Evolutionary conservation across 2,329 filamentous ascomycete genomes (phyloP), one percentile per base, ranked within the genome.

Genomic region (Curvularia eragrostidis): DNA sequence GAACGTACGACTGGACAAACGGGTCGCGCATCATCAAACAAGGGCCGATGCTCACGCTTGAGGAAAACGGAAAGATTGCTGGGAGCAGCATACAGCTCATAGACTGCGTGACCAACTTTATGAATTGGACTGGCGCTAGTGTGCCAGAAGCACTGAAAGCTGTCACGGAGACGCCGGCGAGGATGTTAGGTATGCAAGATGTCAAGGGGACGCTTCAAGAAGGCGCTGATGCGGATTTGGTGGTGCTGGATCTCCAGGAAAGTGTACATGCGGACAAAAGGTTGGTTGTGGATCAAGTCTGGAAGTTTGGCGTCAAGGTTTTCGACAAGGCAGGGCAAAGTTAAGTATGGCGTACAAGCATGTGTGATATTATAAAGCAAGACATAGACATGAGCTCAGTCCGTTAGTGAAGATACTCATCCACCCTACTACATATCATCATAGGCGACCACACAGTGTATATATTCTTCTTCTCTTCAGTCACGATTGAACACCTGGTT

Each of bases 1-100:
- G 93, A 3, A 83, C 86, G 2, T 96, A 97, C 73, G 85, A 89
- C 61, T 96, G 92, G 91, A 93, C 88, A 5, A 96, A 97, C 56
- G 84, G 85, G 39, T 84, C 86, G 54, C 78, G 82, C 19, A 86
- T 87, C 63, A 77, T 90, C 58, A 94, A 94, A 79, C 85, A 84
- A 49, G 92, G 93, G 0, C 81, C 87, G 0, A 83, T 89, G 54
- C 78, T 97, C 34, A 87, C 90, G 3, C 81, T 96, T 0, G 90
- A 96, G 72, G 91, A 90, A 13, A 91, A 90, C 42, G 72, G 87
- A 83, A 73, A 82, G 82, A 80, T 67, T 63, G 72, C 71, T 8
- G 77, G 77, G 51, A 89, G 86, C 66, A 87, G 87, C 41, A 87
- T 89, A 51, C 88, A 89, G 6, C 81, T 96, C n/a, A 84, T 93